Evolutionary conservation across 257 asterid species (phyloP).

Genomic region (Petunia axillaris): DNA sequence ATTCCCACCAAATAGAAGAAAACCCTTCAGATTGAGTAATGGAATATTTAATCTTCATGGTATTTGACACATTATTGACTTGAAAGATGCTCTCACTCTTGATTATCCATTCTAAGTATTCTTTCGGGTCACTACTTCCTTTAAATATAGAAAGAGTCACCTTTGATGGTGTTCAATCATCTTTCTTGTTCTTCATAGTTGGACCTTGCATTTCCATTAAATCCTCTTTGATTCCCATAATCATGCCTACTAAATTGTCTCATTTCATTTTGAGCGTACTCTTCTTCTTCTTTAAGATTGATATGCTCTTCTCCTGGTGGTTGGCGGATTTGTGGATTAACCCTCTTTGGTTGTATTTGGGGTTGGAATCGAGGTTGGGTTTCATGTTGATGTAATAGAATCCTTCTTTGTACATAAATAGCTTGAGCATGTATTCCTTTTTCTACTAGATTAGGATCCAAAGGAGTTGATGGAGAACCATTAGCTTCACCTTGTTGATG

Average conservation of each 20-base stretch:
- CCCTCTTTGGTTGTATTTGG: background rate
- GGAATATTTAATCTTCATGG: background rate
- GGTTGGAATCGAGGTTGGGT: background rate
- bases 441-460: background rate
- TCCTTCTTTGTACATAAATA: no score
- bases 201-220: no score
- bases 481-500: background rate
- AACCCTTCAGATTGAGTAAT: background rate
- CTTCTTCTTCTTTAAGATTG: no score
- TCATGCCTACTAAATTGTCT: background rate
- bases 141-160: background rate
- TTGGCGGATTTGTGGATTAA: no score
- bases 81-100: background rate
- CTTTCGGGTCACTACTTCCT: background rate
- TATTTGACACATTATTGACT: background rate
- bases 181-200: background rate
- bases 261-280: background rate
- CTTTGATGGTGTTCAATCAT: background rate
- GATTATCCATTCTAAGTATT: background rate
- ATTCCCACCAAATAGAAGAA: background rate
- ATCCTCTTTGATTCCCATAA: no score
- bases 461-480: background rate
- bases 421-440: background rate
- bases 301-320: background rate
- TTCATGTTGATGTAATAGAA: no score